Evolutionary conservation across 164 flowering plant species (phyloP).

Genomic region (Kalanchoe fedtschenkoi): DNA sequence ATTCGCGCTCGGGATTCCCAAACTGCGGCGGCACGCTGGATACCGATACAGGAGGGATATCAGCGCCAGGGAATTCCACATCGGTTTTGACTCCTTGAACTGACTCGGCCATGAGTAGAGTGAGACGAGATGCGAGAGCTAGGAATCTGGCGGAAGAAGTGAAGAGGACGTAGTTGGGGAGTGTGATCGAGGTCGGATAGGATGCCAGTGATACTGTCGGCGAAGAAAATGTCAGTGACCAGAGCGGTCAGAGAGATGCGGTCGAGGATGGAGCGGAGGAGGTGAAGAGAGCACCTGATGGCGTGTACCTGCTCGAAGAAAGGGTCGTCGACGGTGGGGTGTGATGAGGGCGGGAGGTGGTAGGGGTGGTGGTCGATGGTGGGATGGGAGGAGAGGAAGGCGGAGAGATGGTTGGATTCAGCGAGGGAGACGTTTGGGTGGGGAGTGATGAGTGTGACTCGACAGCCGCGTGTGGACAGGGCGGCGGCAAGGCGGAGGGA

Average conservation of each 20-base stretch:
- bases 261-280: slow-evolving; percentile 10
- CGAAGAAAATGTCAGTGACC: slow-evolving; percentile 11
- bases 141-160: slow-evolving; percentile 22
- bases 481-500: slow-evolving; percentile 33
- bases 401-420: slow-evolving; percentile 17
- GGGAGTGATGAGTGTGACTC: slow-evolving; percentile 24
- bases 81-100: background rate
- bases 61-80: slow-evolving; percentile 19
- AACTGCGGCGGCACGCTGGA: slow-evolving; percentile 21
- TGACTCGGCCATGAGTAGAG: background rate
- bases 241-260: slow-evolving; percentile 14
- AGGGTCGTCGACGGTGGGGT: slow-evolving; percentile 13
- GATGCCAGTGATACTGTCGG: background rate
- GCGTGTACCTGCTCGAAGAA: slow-evolving; percentile 17
- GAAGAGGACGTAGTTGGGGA: slow-evolving; percentile 17
- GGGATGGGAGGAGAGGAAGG: slow-evolving; percentile 15
- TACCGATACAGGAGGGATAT: slow-evolving; percentile 21
- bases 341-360: slow-evolving; percentile 9
- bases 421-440: slow-evolving; percentile 24
- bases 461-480: slow-evolving; percentile 16
- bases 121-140: slow-evolving; percentile 15
- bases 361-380: slow-evolving; percentile 12
- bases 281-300: slow-evolving; percentile 10
- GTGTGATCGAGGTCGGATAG: slow-evolving; percentile 4
- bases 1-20: slow-evolving; percentile 1